These are phyloP conservation scores for Plasmodium gaboni DNA, from an alignment of 169 alveolate genomes.

Conservation along the genomic window DNA sequence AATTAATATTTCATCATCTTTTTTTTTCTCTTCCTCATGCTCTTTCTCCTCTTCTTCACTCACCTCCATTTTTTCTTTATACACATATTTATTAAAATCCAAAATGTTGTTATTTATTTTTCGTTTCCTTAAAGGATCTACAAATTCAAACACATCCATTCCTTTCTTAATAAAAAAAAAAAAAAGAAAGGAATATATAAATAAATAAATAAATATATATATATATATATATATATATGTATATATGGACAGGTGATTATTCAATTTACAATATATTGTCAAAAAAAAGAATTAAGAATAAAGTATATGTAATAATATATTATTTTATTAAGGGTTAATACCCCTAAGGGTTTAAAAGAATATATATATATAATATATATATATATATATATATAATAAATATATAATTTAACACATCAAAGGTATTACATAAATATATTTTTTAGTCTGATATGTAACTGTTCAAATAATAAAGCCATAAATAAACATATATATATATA, in stretches of 20 bases:
- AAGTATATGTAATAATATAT: no score
- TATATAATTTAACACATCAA: no score
- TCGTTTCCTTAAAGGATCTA: constrained; percentile 60
- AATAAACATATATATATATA: no score
- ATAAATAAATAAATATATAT: neutral
- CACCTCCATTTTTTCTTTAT: constrained; percentile 32
- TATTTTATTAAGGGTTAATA: no score
- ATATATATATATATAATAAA: no score
- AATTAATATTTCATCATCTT: constrained; percentile 35
- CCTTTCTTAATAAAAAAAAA: neutral
- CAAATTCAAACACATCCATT: constrained; percentile 72
- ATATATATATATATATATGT: neutral
- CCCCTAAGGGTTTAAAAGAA: no score
- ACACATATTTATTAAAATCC: constrained; percentile 60
- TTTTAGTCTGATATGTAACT: no score
- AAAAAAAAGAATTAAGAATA: no score
- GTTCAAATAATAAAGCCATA: no score
- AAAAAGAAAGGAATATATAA: neutral
- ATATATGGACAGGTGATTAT: neutral
- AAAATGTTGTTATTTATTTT: constrained; percentile 46
- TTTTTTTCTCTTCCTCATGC: constrained; percentile 14
- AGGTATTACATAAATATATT: no score
- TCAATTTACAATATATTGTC: no score
- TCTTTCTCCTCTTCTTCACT: constrained; percentile 58
- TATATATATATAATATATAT: no score